These are phyloP conservation scores for Daldinia eschscholtzii DNA, from an alignment of 2,329 filamentous ascomycete species.

Conservation along the genomic window DNA sequence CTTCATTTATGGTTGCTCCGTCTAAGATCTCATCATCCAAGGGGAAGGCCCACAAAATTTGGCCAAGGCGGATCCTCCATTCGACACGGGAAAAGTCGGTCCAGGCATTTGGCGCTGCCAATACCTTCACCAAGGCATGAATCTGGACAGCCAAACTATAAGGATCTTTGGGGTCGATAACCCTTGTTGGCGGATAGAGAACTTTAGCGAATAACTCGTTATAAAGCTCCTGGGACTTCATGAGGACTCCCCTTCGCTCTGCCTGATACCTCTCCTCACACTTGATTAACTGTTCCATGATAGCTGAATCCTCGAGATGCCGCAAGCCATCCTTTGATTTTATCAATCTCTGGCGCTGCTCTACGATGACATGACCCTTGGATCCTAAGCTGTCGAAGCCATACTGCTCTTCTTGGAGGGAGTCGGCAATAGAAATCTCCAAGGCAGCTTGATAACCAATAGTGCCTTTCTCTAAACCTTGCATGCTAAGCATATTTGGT, in stretches of 20 bases:
- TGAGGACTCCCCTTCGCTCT: constrained; percentile 63
- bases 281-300: constrained; percentile 70
- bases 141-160: constrained; percentile 78
- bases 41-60: constrained; percentile 74
- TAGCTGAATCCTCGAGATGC: constrained; percentile 67
- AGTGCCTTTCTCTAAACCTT: constrained; percentile 77
- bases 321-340: constrained; percentile 66
- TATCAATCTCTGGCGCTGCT: constrained; percentile 70
- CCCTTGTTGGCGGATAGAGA: constrained; percentile 67
- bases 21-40: constrained; percentile 67
- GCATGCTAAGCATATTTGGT: constrained; percentile 79
- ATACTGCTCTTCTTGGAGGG: constrained; percentile 72
- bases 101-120: constrained; percentile 76
- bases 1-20: constrained; percentile 64
- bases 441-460: constrained; percentile 77
- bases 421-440: constrained; percentile 74
- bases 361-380: constrained; percentile 66
- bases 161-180: constrained; percentile 69
- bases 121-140: constrained; percentile 73
- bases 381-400: constrained; percentile 68
- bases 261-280: constrained; percentile 68
- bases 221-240: constrained; percentile 69
- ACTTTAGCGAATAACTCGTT: constrained; percentile 72
- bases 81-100: constrained; percentile 80
- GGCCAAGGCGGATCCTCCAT: constrained; percentile 79